A percentile compares a stretch with the other conserved stretches of the same genome.
These are phyloP conservation scores for Penicillium lagena DNA, from an alignment of 495 filamentous ascomycete genomes.

Conservation along the genomic window DNA sequence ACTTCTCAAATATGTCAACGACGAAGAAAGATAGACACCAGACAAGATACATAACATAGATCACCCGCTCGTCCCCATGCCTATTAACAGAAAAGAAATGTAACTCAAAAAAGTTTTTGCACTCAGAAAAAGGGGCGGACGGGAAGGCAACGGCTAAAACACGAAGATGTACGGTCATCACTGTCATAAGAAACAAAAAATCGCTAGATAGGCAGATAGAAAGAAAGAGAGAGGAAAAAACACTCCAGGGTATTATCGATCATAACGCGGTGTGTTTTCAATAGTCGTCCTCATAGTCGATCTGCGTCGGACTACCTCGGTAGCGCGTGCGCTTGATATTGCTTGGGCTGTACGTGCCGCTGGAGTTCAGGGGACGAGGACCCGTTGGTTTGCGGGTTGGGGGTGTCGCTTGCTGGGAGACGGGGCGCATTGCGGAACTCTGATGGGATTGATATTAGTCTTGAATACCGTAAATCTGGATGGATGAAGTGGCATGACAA, in stretches of 20 bases:
- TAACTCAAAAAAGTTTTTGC: background rate
- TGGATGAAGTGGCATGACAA: background rate
- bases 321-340: slow-evolving; percentile 39
- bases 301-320: slow-evolving; percentile 42
- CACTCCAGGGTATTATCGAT: slow-evolving; percentile 4
- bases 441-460: slow-evolving; percentile 3
- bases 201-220: background rate
- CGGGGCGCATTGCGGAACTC: slow-evolving; percentile 36
- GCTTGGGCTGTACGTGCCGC: slow-evolving; percentile 39
- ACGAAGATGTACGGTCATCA: slow-evolving; percentile 10
- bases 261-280: slow-evolving; percentile 16
- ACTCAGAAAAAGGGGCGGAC: background rate
- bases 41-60: background rate
- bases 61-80: background rate
- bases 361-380: slow-evolving; percentile 43
- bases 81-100: background rate
- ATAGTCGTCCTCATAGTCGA: slow-evolving; percentile 38
- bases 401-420: slow-evolving; percentile 4
- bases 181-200: slow-evolving; percentile 1
- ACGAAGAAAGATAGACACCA: background rate
- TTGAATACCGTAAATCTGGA: background rate
- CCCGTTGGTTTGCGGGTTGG: slow-evolving; percentile 49
- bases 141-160: background rate
- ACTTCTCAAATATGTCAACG: background rate
- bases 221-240: slow-evolving; percentile 7